These are phyloP conservation scores for Penicillium aurantiogriseum DNA, from an alignment of 2,329 filamentous ascomycete species.

Conservation along the genomic window DNA sequence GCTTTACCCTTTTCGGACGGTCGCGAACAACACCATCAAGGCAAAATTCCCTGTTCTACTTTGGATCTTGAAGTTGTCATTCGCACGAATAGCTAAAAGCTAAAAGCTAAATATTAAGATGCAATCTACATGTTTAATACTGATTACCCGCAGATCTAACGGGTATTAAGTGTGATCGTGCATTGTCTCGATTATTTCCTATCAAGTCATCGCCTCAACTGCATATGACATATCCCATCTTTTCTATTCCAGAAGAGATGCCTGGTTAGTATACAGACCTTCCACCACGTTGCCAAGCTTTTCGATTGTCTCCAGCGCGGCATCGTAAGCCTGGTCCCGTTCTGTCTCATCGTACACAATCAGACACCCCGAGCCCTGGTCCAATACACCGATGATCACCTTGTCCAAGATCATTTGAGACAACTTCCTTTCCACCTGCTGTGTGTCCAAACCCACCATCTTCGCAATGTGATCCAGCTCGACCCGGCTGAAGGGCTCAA, in stretches of 20 bases:
- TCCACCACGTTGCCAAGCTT: constrained; percentile 97
- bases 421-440: constrained; percentile 96
- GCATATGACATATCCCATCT: constrained; percentile 24
- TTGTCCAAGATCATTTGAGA: constrained; percentile 99
- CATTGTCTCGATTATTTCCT: constrained; percentile 20
- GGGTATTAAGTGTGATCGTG: constrained; percentile 8
- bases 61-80: neutral
- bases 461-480: constrained; percentile 96
- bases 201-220: constrained; percentile 25
- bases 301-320: constrained; percentile 89
- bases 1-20: constrained; percentile 37
- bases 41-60: neutral
- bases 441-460: constrained; percentile 94
- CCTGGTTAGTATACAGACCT: constrained; percentile 96
- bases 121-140: neutral
- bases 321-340: constrained; percentile 89
- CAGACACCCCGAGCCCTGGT: constrained; percentile 95
- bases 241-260: constrained; percentile 79
- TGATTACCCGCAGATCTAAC: neutral
- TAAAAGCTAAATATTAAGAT: too few relatives aligned
- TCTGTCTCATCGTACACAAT: constrained; percentile 96
- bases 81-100: neutral
- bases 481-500: constrained; percentile 95
- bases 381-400: constrained; percentile 94
- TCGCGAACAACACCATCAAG: constrained; percentile 12